Conservation (phyloP, 2,329 filamentous ascomycete species). For the Lasiodiplodia sp. region DNA sequence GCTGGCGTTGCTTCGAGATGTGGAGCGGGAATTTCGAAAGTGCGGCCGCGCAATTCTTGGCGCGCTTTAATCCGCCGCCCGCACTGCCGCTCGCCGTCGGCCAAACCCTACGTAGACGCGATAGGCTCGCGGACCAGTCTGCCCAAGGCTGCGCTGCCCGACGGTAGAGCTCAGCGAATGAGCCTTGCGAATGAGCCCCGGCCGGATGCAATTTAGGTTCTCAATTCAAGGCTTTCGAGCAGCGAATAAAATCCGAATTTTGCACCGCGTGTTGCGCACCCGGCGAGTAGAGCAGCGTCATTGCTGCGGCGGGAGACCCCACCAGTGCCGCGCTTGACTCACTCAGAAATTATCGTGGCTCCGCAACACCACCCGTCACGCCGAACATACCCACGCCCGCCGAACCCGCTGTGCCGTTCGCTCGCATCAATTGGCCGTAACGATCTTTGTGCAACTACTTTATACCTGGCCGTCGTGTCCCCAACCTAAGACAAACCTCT, state of each 20-base stretch:
- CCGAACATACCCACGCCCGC: conserved; percentile 6
- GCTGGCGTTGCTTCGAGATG: conserved; percentile 7
- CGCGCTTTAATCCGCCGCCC: conserved; percentile 22
- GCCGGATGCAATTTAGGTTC: neutral
- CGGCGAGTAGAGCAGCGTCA: conserved; percentile 13
- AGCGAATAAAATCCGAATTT: neutral
- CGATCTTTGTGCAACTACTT: neutral
- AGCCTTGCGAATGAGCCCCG: conserved; percentile 2
- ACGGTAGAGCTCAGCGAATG: conserved; percentile 8
- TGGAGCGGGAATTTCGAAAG: conserved; percentile 28
- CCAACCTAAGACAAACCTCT: conserved; percentile 8
- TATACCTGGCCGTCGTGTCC: neutral
- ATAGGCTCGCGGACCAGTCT: neutral
- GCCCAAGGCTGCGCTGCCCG: conserved; percentile 2
- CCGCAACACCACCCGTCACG: conserved; percentile 20
- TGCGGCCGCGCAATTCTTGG: conserved; percentile 28
- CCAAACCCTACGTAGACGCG: neutral
- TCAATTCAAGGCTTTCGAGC: too few species aligned
- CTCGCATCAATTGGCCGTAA: neutral
- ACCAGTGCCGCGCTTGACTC: conserved; percentile 21
- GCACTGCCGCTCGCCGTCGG: conserved; percentile 22
- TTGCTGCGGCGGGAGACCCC: conserved; percentile 12
- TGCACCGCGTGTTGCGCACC: conserved; percentile 6
- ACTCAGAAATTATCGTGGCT: conserved; percentile 24
- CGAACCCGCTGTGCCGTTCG: neutral